Evolutionary conservation across 2,329 filamentous ascomycete genomes (phyloP).

Genomic region (Calonectria pseudoreteaudii): DNA sequence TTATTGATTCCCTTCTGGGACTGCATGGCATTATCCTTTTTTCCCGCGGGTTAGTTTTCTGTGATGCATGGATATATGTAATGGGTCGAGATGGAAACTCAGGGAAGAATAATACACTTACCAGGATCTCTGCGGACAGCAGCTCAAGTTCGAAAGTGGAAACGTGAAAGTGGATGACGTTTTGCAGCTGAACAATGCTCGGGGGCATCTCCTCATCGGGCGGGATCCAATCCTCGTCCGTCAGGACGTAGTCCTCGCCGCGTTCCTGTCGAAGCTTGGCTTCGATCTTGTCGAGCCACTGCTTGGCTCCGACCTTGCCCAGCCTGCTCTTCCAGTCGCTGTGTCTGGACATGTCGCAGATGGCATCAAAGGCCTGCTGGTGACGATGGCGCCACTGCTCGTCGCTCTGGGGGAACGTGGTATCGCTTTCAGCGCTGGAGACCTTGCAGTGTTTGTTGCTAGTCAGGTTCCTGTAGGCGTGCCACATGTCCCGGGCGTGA

Average conservation of each 20-base stretch:
- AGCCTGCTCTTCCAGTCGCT: slow-evolving; percentile 37
- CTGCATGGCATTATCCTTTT: slow-evolving; percentile 33
- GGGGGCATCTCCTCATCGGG: slow-evolving; percentile 27
- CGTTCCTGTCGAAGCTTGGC: background rate
- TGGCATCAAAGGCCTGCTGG: slow-evolving; percentile 33
- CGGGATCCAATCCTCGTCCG: slow-evolving; percentile 28
- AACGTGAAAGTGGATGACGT: slow-evolving; percentile 30
- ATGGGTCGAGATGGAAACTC: too few relatives aligned
- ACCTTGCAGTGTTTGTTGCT: background rate
- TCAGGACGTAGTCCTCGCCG: slow-evolving; percentile 13
- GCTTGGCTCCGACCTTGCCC: slow-evolving; percentile 19
- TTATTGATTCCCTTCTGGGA: slow-evolving; percentile 34
- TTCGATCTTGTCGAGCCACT: slow-evolving; percentile 23
- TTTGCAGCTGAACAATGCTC: slow-evolving; percentile 33
- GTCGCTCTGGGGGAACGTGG: slow-evolving; percentile 19
- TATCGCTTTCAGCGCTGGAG: background rate
- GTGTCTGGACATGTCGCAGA: slow-evolving; percentile 33
- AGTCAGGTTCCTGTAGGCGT: slow-evolving; percentile 16
- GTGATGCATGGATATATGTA: too few relatives aligned
- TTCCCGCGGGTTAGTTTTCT: too few relatives aligned
- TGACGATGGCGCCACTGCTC: slow-evolving; percentile 15
- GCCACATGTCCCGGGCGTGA: background rate
- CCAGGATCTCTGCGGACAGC: slow-evolving; percentile 34
- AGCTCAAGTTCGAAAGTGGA: slow-evolving; percentile 39
- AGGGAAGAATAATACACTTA: background rate